Base-by-base conservation (phyloP, 306 rosid species). In the Ochetophila trinervis region DNA sequence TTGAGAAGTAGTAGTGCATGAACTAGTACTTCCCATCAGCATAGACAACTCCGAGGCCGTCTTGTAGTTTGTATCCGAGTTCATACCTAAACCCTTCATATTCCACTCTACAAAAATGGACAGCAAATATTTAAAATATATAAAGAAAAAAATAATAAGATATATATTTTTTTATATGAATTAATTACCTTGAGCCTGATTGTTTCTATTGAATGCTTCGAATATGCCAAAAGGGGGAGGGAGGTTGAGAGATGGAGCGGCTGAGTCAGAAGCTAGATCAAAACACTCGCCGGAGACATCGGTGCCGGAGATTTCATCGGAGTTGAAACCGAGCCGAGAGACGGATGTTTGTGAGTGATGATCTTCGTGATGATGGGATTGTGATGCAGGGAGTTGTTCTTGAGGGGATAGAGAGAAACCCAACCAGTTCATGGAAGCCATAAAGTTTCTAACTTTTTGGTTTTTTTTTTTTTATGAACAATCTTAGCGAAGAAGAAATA, bases 371-470 rank as follows among this genome's bases (percentile, higher is more conserved):
- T 68, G 67, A 17, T 62, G 19, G 22, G 78, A 30, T 30, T 71
- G 35, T 22, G 86, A 78, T 40, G 74, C 69, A 2, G 80, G 15
- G 16, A 80, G 74, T 35, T 69, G 81, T 68, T 85, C 88, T 78
- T 82, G 97, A 53, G 95, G 76, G 3, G 97, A 91, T 23, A 91
- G 90, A 79, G 97, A 91, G 68, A 91, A 91, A 36, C 97, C 95
- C 69, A 91, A 51, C 95, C 93, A 91, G 77, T 88, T 91, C 88
- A 91, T 88, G 14, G 95, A 85, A 53, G 71, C 91, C 95, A 88
- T 87, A 12, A 10, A 13, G 14, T 65, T 17, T 17, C 12, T 30
- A 15, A n/a, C n/a, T 50, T 8, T 22, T 22, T 53, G 51, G 53
- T 12, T 60, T 1, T 20, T 18, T 60, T 13, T 24, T 17, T 21